Evolutionary conservation across 495 filamentous ascomycete genomes (phyloP).

Genomic region (Aspergillus incahuasiensis): DNA sequence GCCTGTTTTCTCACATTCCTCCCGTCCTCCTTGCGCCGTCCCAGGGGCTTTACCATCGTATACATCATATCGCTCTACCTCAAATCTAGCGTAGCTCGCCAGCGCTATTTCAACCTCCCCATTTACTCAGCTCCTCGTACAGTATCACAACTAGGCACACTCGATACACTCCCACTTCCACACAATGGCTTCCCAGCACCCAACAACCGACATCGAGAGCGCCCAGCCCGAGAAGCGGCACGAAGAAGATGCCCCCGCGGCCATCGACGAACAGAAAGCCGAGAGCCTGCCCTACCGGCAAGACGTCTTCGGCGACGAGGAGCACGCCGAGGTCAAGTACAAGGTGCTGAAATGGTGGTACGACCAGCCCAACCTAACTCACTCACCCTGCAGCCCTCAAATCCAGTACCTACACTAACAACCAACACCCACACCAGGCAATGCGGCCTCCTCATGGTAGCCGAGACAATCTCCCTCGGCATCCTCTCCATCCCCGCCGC

Average conservation of each 20-base stretch:
- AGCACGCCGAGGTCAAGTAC: constrained; percentile 2
- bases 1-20: background rate
- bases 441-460: constrained; percentile 56
- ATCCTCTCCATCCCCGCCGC: constrained; percentile 59
- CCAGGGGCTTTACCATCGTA: background rate
- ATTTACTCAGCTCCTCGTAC: no score
- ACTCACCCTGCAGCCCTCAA: no score
- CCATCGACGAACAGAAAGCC: background rate
- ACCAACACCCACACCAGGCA: constrained; percentile 22
- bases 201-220: background rate
- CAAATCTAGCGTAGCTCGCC: no score
- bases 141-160: no score
- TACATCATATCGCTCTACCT: background rate
- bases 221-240: background rate
- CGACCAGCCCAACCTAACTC: background rate
- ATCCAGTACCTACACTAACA: background rate
- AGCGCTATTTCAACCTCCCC: no score
- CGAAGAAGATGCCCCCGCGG: background rate
- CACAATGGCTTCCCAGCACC: background rate
- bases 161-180: background rate
- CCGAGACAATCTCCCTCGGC: constrained; percentile 68
- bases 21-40: background rate
- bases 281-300: background rate
- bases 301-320: constrained; percentile 2
- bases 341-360: background rate